phyloP scores from a whole-genome alignment of 371 early-diverging fungal genomes.

The Agmasoma carcini region DNA sequence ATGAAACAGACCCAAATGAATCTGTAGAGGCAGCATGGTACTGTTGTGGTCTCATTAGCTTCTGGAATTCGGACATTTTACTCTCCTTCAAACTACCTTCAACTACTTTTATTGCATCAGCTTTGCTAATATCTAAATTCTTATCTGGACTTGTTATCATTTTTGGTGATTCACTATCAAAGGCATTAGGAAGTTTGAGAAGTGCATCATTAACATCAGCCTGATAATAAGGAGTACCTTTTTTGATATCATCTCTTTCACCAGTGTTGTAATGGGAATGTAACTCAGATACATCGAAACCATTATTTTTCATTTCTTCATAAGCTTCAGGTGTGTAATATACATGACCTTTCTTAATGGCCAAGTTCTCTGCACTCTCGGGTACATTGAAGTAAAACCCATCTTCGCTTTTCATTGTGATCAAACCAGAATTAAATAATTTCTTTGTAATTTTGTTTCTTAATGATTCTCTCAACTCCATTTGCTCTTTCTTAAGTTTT shows the following conservation, averaged over 20 bases:
- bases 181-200: slow-evolving; percentile 31
- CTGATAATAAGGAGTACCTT: slow-evolving; percentile 33
- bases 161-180: slow-evolving; percentile 6
- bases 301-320: slow-evolving; percentile 41
- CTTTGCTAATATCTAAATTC: slow-evolving; percentile 17
- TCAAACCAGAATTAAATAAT: slow-evolving; percentile 36
- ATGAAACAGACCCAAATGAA: slow-evolving; percentile 15
- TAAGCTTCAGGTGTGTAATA: slow-evolving; percentile 26
- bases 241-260: slow-evolving; percentile 33
- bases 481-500: slow-evolving; percentile 31
- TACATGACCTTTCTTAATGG: slow-evolving; percentile 37
- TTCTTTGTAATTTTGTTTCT: slow-evolving; percentile 46
- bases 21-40: slow-evolving; percentile 12
- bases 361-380: slow-evolving; percentile 38
- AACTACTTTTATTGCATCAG: slow-evolving; percentile 26
- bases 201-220: slow-evolving; percentile 19
- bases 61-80: slow-evolving; percentile 34
- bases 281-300: slow-evolving; percentile 26
- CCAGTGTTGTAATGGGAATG: slow-evolving; percentile 32
- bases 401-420: slow-evolving; percentile 37
- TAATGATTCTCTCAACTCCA: slow-evolving; percentile 32
- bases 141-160: slow-evolving; percentile 17
- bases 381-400: slow-evolving; percentile 47
- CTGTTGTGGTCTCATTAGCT: slow-evolving; percentile 19
- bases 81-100: slow-evolving; percentile 21